A percentile compares a stretch with the other conserved stretches of the same genome.
Conservation (phyloP, 306 rosid genomes). For the Inga laurina region DNA sequence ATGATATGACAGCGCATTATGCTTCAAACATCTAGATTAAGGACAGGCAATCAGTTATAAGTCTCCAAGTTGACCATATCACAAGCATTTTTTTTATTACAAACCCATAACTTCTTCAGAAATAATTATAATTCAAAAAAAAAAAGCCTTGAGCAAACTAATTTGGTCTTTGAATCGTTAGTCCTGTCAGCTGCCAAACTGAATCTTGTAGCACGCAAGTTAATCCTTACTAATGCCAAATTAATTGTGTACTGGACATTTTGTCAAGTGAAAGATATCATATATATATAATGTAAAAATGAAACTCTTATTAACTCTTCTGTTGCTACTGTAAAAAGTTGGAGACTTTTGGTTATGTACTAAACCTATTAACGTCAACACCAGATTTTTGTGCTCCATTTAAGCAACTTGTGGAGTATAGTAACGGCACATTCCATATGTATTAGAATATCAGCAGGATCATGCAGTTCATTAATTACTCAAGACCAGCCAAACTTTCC, state of each 20-base stretch:
- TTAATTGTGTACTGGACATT: not conserved
- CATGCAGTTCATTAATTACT: not conserved
- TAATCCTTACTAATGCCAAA: not conserved
- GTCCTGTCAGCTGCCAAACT: not conserved
- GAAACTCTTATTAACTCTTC: too few species aligned
- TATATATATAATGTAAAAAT: too few species aligned
- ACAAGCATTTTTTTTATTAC: not conserved
- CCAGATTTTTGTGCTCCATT: not conserved
- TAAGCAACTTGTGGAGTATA: not conserved
- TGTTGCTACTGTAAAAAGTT: too few species aligned
- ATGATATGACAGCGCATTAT: constrained; percentile 76
- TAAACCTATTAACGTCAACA: not conserved
- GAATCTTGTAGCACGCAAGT: not conserved
- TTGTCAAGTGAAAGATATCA: not conserved
- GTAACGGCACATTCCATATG: not conserved
- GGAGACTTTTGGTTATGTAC: too few species aligned
- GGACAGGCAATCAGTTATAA: constrained; percentile 28
- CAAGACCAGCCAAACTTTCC: not conserved
- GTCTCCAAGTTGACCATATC: constrained; percentile 19
- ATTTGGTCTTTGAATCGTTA: not conserved
- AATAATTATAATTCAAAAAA: not conserved
- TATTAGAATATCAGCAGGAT: not conserved
- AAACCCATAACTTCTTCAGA: constrained; percentile 9
- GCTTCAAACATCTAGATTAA: constrained; percentile 86
- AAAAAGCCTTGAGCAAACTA: not conserved